Evolutionary conservation across 75 land plant species (phyloP).

Genomic region (Adiantum capillusveneris): DNA sequence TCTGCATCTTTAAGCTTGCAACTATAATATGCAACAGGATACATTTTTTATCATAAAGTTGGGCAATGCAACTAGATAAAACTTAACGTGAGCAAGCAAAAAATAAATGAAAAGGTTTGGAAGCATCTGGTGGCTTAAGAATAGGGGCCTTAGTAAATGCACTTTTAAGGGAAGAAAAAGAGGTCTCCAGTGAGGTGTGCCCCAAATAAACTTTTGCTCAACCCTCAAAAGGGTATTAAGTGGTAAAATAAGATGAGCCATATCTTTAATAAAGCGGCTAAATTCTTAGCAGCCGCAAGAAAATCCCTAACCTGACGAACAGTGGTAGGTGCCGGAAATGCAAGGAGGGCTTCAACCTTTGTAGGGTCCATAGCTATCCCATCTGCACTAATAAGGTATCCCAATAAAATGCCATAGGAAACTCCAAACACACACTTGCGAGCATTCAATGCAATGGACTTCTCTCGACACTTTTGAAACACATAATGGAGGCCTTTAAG

Average conservation of each 20-base stretch:
- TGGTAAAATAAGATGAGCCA: constrained; percentile 7
- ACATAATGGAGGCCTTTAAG: too few species aligned
- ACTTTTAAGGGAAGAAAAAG: too few species aligned
- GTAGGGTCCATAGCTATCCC: constrained; percentile 12
- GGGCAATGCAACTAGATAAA: constrained; percentile 1
- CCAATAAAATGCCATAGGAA: too few species aligned
- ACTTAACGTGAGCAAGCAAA: not conserved
- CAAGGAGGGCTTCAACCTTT: constrained; percentile 8
- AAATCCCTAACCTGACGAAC: constrained; percentile 8
- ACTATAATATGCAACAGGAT: not conserved
- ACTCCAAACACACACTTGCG: too few species aligned
- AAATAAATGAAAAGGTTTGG: too few species aligned
- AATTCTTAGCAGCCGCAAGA: constrained; percentile 10
- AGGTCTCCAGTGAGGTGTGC: too few species aligned
- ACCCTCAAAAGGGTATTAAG: constrained; percentile 10
- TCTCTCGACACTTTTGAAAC: too few species aligned
- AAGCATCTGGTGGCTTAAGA: too few species aligned
- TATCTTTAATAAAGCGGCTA: constrained; percentile 6
- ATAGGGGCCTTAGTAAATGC: too few species aligned
- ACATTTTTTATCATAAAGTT: constrained; percentile 8
- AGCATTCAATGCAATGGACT: too few species aligned
- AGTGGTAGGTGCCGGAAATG: constrained; percentile 6
- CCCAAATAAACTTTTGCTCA: constrained; percentile 3
- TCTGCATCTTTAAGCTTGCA: constrained; percentile 2
- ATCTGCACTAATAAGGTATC: too few species aligned